phyloP scores from a whole-genome alignment of 306 rosid species.

The Corylus americana region DNA sequence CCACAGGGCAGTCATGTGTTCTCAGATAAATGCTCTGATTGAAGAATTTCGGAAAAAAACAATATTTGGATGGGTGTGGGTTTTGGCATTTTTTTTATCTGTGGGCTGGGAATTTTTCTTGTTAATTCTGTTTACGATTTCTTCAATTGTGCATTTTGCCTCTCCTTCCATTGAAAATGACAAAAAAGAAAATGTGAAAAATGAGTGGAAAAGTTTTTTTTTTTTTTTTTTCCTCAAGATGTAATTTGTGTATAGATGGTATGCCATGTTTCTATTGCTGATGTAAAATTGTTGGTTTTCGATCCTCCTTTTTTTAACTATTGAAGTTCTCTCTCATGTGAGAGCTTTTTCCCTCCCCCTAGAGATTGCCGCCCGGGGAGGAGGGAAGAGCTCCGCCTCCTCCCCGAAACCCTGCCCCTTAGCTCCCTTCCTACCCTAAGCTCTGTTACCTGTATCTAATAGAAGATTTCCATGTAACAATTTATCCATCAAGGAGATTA shows the following conservation, averaged over 20 bases:
- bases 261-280: constrained; percentile 11
- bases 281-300: constrained; percentile 3
- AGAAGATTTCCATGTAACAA: too few relatives aligned
- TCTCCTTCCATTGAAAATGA: not conserved
- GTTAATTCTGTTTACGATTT: constrained; percentile 21
- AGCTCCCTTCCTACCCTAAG: too few relatives aligned
- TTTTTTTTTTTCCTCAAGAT: constrained; percentile 1
- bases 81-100: not conserved
- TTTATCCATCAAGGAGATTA: too few relatives aligned
- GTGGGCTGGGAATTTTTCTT: not conserved
- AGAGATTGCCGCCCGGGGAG: too few relatives aligned
- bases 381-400: too few relatives aligned
- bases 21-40: constrained; percentile 3
- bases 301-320: not conserved
- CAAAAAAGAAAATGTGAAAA: not conserved
- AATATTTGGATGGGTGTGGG: constrained; percentile 16
- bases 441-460: too few relatives aligned
- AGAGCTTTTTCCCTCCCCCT: too few relatives aligned
- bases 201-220: not conserved
- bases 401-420: too few relatives aligned
- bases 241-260: constrained; percentile 37
- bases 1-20: not conserved
- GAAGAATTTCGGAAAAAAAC: not conserved
- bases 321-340: not conserved
- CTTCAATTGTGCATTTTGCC: constrained; percentile 18